Evolutionary conservation across 179 eudicot species (phyloP), one percentile per base, ranked within the genome.

Genomic region (Silene noctiflora): DNA sequence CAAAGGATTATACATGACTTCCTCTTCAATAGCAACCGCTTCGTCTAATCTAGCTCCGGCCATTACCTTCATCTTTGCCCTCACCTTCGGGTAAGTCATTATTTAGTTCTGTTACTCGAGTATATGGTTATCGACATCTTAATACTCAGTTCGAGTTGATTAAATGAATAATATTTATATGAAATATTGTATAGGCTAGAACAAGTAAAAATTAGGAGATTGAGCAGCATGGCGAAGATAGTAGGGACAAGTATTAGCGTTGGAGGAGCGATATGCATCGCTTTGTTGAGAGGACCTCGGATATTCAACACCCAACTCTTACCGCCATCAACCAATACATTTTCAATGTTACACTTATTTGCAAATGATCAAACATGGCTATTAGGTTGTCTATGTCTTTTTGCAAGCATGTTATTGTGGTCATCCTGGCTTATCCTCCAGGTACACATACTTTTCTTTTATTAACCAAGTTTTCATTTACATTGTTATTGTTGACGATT

Each of bases 11-110:
- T 81, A 81, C 79, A 60, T 84, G 17, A 83, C 91, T 67, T 77
- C 91, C 20, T 86, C 96, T 2, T 79, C 92, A 0, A 79, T 84
- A 6, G 91, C 84, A 82, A 86, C 85, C 80, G 91, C 96, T 11
- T 76, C 87, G 75, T 17, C 42, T 72, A 90, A 90, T 80, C 77
- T 89, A 5, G 77, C 79, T 71, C 96, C 92, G 1, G 92, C 85
- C 7, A 71, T 90, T 67, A 90, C 95, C 66, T 89, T 90, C 82
- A n/a, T 87, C 7, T 35, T 85, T 8, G 87, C 92, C 44, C 75
- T 80, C 58, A 17, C 67, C 17, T 31, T 87, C 12, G 90, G 97
- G 97, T 91, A 87, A 59, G 29, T 55, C 16, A 1, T 35, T 64
- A 21, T 1, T 48, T 48, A 11, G 3, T 48, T 9, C 12, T 46